A percentile compares a stretch with the other conserved stretches of the same genome.
Evolutionary conservation across 768 basidiomycete genomes (phyloP).

Genomic region (Lepiota brunneoincarnata): DNA sequence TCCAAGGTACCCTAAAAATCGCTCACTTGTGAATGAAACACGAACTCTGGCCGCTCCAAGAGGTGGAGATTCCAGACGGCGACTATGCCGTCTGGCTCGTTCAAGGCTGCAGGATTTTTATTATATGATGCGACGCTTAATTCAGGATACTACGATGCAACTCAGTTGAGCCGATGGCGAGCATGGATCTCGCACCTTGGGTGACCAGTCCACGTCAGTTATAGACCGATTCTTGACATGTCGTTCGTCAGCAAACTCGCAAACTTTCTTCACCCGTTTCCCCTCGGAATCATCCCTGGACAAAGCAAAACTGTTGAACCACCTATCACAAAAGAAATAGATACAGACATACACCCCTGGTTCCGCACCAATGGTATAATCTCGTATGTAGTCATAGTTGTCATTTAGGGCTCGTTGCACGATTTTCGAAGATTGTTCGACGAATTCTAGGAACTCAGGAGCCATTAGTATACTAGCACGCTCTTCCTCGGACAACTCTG

Average conservation of each 20-base stretch:
- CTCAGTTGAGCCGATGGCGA: background rate
- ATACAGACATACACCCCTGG: constrained; percentile 62
- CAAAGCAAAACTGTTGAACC: background rate
- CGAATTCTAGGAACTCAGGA: constrained; percentile 90
- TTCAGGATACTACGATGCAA: constrained; percentile 76
- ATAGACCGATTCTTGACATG: constrained; percentile 93
- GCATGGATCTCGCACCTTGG: constrained; percentile 62
- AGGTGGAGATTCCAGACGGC: constrained; percentile 97
- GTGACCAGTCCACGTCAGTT: constrained; percentile 97
- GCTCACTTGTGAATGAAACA: constrained; percentile 95
- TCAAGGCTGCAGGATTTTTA: constrained; percentile 90
- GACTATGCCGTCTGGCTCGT: constrained; percentile 96
- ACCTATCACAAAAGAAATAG: background rate
- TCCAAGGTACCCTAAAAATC: background rate
- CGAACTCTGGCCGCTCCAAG: constrained; percentile 92
- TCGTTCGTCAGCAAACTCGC: constrained; percentile 89
- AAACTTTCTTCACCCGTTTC: constrained; percentile 87
- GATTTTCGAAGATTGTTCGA: constrained; percentile 93
- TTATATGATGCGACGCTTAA: constrained; percentile 95
- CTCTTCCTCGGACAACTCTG: constrained; percentile 89
- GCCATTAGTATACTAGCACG: constrained; percentile 76
- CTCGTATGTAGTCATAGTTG: constrained; percentile 93
- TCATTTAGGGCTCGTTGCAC: constrained; percentile 94
- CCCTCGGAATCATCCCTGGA: constrained; percentile 87
- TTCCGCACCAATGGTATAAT: constrained; percentile 91